Evolutionary conservation across 805 yeast species (phyloP).

Genomic region (Hanseniaspora clermontiae): DNA sequence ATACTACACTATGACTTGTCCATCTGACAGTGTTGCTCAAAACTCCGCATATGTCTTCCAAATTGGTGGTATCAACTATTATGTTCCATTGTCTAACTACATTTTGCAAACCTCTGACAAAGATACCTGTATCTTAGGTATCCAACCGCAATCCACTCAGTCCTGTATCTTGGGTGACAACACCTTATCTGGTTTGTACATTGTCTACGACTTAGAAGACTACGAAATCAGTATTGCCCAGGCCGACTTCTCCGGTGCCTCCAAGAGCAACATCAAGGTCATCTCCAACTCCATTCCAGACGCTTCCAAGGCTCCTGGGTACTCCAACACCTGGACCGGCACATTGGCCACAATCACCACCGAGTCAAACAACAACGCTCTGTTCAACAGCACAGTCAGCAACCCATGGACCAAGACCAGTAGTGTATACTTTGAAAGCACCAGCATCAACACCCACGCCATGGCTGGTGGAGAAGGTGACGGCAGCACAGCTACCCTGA

Average conservation of each 20-base stretch:
- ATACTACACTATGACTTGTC: constrained; percentile 35
- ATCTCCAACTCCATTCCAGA: constrained; percentile 36
- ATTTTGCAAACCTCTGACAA: constrained; percentile 17
- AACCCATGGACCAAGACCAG: constrained; percentile 14
- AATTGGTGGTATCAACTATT: constrained; percentile 48
- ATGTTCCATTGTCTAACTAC: constrained; percentile 35
- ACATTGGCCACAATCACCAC: constrained; percentile 9
- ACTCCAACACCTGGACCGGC: constrained; percentile 28
- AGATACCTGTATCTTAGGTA: constrained; percentile 36
- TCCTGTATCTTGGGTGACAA: constrained; percentile 36
- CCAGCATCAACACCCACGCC: background rate
- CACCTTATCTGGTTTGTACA: constrained; percentile 38
- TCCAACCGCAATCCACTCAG: constrained; percentile 20
- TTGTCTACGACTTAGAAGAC: constrained; percentile 39
- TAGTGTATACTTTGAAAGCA: constrained; percentile 10
- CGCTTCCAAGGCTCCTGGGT: constrained; percentile 34
- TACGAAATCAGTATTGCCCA: constrained; percentile 33
- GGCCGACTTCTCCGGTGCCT: constrained; percentile 25
- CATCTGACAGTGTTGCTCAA: constrained; percentile 20
- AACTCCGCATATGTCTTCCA: constrained; percentile 29
- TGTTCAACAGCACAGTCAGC: constrained; percentile 18
- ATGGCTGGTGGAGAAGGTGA: background rate
- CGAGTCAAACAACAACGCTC: constrained; percentile 19
- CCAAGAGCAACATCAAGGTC: constrained; percentile 34
- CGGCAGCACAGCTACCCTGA: background rate